Evolutionary conservation across 345 rosid genomes (phyloP).

Genomic region (Stellera chamaejasme): DNA sequence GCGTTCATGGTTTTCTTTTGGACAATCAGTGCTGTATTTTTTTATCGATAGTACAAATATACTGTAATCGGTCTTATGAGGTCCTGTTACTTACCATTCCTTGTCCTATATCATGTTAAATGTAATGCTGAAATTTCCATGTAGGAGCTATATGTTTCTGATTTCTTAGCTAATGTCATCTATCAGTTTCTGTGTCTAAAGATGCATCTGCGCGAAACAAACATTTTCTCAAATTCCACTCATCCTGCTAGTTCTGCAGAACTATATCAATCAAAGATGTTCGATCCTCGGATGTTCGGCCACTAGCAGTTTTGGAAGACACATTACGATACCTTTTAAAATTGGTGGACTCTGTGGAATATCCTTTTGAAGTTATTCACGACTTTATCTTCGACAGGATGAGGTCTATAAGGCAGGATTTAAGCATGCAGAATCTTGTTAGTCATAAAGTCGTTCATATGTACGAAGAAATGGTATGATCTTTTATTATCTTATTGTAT

Average conservation of each 20-base stretch:
- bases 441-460: conserved; percentile 50
- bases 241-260: conserved; percentile 73
- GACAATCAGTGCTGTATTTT: no score
- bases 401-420: conserved; percentile 90
- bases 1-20: no score
- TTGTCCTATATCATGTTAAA: no score
- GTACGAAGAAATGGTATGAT: conserved; percentile 76
- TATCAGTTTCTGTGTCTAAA: no score
- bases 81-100: no score
- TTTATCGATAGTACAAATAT: no score
- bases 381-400: conserved; percentile 93
- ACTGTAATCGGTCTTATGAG: no score
- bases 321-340: conserved; percentile 62
- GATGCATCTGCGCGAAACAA: no score
- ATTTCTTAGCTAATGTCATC: no score
- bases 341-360: conserved; percentile 47
- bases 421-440: conserved; percentile 76
- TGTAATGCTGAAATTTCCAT: no score
- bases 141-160: no score
- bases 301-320: conserved; percentile 63
- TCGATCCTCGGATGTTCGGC: conserved; percentile 61
- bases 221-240: background rate
- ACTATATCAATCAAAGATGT: conserved; percentile 54
- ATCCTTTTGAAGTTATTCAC: conserved; percentile 77
- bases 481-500: background rate